Percentiles rank a stretch among this genome's conserved stretches.
phyloP scores from a whole-genome alignment of 345 rosid genomes.

The Syzygium oleosum region DNA sequence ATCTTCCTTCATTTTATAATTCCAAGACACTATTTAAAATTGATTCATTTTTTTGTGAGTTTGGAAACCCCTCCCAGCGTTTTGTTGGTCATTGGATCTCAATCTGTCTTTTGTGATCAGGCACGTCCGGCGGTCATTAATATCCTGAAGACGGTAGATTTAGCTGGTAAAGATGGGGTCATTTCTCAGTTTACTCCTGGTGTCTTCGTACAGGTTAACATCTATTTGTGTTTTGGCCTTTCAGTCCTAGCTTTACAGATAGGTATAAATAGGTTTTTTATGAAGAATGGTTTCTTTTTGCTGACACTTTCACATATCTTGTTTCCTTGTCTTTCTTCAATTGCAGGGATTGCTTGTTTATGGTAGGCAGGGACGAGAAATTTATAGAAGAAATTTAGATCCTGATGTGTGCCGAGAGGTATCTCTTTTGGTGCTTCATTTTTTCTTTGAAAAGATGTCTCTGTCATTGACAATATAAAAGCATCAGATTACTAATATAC shows the following conservation, averaged over 20 bases:
- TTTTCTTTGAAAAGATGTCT: neutral
- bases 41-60: neutral
- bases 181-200: slow-evolving; percentile 81
- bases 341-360: slow-evolving; percentile 92
- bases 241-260: neutral
- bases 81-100: neutral
- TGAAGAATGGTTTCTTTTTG: neutral
- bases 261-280: neutral
- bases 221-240: neutral
- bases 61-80: neutral
- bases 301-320: slow-evolving; percentile 1
- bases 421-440: neutral
- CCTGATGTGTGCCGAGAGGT: slow-evolving; percentile 84
- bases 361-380: slow-evolving; percentile 82
- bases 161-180: slow-evolving; percentile 72
- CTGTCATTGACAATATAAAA: neutral
- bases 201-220: slow-evolving; percentile 79
- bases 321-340: neutral
- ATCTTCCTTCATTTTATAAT: neutral
- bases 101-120: slow-evolving; percentile 29
- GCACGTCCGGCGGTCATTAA: slow-evolving; percentile 65
- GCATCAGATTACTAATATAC: neutral
- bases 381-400: slow-evolving; percentile 73
- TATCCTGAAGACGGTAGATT: slow-evolving; percentile 52
- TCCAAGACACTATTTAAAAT: neutral